Evolutionary conservation across 352 stramenopile species (phyloP), one percentile per base, ranked within the genome.

Genomic region (Globisporangium yorkense): DNA sequence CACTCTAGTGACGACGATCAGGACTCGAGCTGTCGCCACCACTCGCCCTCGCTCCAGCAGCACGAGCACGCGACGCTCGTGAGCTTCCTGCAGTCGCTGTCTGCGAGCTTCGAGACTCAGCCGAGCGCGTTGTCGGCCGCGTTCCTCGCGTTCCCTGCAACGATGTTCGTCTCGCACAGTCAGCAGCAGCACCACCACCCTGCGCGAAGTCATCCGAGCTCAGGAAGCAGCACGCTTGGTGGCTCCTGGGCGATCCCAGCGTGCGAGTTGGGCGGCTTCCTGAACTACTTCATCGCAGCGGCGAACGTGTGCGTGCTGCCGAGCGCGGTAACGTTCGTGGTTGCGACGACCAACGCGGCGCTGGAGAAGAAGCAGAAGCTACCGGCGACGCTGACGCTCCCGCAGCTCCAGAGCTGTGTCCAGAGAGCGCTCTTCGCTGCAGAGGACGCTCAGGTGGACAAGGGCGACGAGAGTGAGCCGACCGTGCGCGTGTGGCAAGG

Each of bases 281-380:
- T 82, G 46, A 39, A 58, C 21, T 41, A 60, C 16, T 33, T 79
- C 2, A 20, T 72, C 5, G 45, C 51, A 0, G 56, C 40, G 27
- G 59, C 65, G 1, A 57, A 75, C 8, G 39, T 77, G 33, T 74
- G 62, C 31, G 52, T 63, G 2, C 50, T 69, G 6, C 65, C 69
- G 0, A 78, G 70, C 50, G 57, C 62, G 0, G 57, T 79, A n/a
- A 15, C 21, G 7, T 75, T 67, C 47, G 62, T 79, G 24, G 47
- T 61, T 20, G 48, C 45, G 4, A 43, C 53, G 27, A 77, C 68
- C 51, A 41, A 21, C 0, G 51, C 68, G 9, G 29, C 41, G 21
- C 21, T 74, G 13, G 59, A 63, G 18, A 70, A 63, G 43, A 74
- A 68, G 18, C 40, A 44, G 33, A 66, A 70, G 20, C 24, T 50